These are phyloP conservation scores for Gracilaria gracilis DNA, from an alignment of 23 red algal species.

Conservation along the genomic window DNA sequence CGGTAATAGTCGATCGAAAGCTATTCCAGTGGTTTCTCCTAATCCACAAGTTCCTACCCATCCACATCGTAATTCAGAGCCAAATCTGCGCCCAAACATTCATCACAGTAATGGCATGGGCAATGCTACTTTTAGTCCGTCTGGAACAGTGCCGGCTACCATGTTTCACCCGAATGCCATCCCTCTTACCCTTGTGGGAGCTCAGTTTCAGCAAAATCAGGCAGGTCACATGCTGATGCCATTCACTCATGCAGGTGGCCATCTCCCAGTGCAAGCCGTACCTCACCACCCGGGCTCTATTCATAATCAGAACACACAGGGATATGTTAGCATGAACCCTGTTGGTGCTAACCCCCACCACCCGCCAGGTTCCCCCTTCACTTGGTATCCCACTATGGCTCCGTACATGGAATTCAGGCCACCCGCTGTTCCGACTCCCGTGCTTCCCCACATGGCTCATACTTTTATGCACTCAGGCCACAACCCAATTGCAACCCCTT, in stretches of 20 bases:
- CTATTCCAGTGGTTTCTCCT: background rate
- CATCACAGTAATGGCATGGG: background rate
- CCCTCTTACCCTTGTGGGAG: background rate
- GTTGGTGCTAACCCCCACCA: background rate
- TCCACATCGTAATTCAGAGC: background rate
- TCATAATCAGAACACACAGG: background rate
- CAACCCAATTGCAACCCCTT: background rate
- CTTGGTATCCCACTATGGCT: conserved; percentile 37
- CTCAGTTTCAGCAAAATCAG: background rate
- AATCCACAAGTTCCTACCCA: background rate
- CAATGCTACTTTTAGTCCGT: background rate
- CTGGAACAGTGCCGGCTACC: background rate
- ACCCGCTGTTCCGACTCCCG: background rate
- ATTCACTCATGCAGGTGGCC: background rate
- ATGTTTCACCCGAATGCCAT: background rate
- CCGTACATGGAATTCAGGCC: conserved; percentile 54
- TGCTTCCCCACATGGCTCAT: conserved; percentile 36
- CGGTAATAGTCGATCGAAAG: background rate
- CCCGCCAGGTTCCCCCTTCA: background rate
- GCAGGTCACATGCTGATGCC: conserved; percentile 6
- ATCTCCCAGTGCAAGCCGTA: background rate
- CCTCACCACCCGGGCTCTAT: conserved; percentile 3
- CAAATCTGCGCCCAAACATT: background rate
- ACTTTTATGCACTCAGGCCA: conserved; percentile 8
- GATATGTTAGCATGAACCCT: background rate